Evolutionary conservation across 1,284 basidiomycete species (phyloP), one percentile per base, ranked within the genome.

Genomic region (Leccinum subfulvum): DNA sequence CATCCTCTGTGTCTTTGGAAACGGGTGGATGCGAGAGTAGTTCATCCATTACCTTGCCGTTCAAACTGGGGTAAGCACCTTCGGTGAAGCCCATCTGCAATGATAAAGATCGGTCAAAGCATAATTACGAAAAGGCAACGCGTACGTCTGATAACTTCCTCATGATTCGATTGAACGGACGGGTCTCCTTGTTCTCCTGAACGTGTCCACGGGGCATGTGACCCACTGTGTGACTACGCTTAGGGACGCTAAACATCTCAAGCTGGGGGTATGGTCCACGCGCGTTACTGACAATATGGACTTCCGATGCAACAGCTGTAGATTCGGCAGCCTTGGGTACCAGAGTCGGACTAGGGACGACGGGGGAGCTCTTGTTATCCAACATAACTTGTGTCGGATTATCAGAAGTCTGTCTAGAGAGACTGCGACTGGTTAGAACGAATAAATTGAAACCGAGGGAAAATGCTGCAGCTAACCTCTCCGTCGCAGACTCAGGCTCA

Each of bases 1-100:
- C 81, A 66, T 87, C 85, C 70, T 88, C 87, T 3, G 73, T 73
- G 11, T 86, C 85, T 68, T 82, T 83, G 33, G 75, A 76, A 14
- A 80, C 64, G 14, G 73, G 64, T 35, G 78, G 78, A 61, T 75
- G 77, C n/a, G 64, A 68, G 26, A 80, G 82, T 59, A 90, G 66
- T 60, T 82, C 81, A 5, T 79, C 76, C 70, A 77, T 81, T 62
- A 91, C 81, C 71, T 84, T 84, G 2, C 73, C 72, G 13, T 77
- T 73, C 65, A 91, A 72, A 49, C 77, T 78, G 21, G 88, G 85
- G 71, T 85, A 81, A 26, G 78, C 76, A 47, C 71, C 73, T 61
- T 85, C 78, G 13, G 83, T 84, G 69, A 91, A 89, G 13, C 90
- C 89, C 89, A 91, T 91, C 88, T 91, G 63, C 3, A 67, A 60